Conservation (phyloP, 2,329 filamentous ascomycete genomes). For the Pestalotiopsis sp. region DNA sequence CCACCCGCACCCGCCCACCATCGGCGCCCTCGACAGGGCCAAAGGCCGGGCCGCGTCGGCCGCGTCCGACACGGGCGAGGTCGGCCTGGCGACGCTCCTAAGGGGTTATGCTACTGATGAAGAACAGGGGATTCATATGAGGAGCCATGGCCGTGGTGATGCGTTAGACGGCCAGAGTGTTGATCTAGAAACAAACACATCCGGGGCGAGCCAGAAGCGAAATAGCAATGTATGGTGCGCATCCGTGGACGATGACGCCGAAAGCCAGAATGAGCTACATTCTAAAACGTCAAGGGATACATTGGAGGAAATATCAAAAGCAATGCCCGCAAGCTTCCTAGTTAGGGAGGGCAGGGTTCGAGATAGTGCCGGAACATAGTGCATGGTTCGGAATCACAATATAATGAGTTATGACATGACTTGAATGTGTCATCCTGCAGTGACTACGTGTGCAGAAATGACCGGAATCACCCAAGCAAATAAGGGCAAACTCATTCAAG, state of each 20-base stretch:
- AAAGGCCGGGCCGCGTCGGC: neutral
- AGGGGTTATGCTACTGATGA: neutral
- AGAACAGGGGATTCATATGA: neutral
- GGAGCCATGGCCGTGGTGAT: neutral
- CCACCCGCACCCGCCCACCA: slow-evolving; percentile 1
- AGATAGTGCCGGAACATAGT: neutral
- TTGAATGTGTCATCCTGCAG: neutral
- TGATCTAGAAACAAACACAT: neutral
- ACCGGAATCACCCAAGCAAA: too few species aligned
- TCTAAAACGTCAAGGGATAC: slow-evolving; percentile 3
- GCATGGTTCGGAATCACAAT: neutral
- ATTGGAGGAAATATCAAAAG: neutral
- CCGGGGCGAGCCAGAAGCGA: neutral
- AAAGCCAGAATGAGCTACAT: neutral
- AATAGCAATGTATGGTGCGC: neutral
- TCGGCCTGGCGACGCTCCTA: neutral
- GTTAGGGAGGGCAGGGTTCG: neutral
- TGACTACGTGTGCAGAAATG: too few species aligned
- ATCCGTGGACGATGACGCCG: neutral
- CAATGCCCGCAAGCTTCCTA: neutral
- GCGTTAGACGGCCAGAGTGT: neutral
- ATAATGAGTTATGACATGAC: neutral
- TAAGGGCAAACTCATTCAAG: too few species aligned
- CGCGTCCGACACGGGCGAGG: neutral
- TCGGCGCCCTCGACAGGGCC: slow-evolving; percentile 3